These are phyloP conservation scores for Fusarium sp. DNA, from an alignment of 2,329 filamentous ascomycete genomes.

Conservation along the genomic window DNA sequence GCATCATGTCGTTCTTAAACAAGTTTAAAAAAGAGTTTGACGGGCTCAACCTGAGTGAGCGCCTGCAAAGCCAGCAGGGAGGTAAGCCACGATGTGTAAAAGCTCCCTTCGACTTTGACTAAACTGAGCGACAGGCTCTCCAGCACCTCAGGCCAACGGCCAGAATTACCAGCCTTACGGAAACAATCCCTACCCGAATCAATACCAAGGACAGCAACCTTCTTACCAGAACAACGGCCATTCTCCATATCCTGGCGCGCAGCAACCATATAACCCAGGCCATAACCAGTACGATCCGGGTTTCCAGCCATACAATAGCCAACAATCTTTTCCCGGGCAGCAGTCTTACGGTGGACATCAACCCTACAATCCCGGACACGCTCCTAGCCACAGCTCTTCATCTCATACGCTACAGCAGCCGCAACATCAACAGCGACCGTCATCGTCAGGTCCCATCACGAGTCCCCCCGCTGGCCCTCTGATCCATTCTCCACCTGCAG, in stretches of 20 bases:
- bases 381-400: constrained; percentile 1
- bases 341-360: background rate
- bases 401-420: background rate
- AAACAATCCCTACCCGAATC: background rate
- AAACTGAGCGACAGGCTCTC: background rate
- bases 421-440: constrained; percentile 5
- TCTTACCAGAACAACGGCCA: constrained; percentile 12
- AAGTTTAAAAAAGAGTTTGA: constrained; percentile 42
- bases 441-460: background rate
- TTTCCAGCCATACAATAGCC: constrained; percentile 10
- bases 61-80: constrained; percentile 11
- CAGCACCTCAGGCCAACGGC: background rate
- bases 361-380: constrained; percentile 2
- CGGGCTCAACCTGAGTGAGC: constrained; percentile 19
- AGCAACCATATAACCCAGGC: background rate
- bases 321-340: background rate
- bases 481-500: background rate
- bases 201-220: constrained; percentile 10
- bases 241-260: background rate
- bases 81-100: background rate
- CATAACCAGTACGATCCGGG: constrained; percentile 1
- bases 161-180: background rate
- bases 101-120: background rate
- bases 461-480: background rate
- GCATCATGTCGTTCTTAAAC: constrained; percentile 30